These are phyloP conservation scores for Psilocybe azurescens DNA, from an alignment of 768 basidiomycete species.

Conservation along the genomic window DNA sequence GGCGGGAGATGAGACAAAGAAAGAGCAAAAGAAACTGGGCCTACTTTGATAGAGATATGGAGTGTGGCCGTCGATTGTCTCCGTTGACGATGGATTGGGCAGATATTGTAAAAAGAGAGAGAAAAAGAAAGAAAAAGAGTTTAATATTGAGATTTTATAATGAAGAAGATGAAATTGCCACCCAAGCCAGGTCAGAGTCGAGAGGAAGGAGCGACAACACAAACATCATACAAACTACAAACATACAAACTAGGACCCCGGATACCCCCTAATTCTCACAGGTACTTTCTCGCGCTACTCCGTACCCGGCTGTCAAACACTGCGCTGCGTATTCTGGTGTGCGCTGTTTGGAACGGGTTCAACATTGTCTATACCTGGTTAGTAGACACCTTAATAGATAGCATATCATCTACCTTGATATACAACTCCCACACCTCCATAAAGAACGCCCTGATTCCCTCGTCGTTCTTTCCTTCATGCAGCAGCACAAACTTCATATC, in stretches of 20 bases:
- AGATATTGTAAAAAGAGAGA: conserved; percentile 25
- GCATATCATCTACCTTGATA: conserved; percentile 73
- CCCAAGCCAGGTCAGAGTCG: conserved; percentile 40
- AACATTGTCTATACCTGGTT: conserved; percentile 64
- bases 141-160: conserved; percentile 31
- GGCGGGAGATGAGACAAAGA: conserved; percentile 16
- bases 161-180: conserved; percentile 38
- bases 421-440: conserved; percentile 97
- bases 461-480: conserved; percentile 97
- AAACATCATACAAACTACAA: conserved; percentile 25
- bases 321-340: conserved; percentile 77
- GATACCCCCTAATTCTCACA: conserved; percentile 46
- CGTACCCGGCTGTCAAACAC: conserved; percentile 87
- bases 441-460: conserved; percentile 92
- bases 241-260: conserved; percentile 26
- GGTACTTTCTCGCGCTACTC: conserved; percentile 84
- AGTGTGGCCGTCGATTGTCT: conserved; percentile 21
- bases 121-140: conserved; percentile 26
- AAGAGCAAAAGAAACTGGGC: conserved; percentile 22
- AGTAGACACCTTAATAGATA: conserved; percentile 13
- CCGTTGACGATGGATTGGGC: conserved; percentile 26
- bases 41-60: conserved; percentile 19
- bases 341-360: conserved; percentile 97
- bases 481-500: conserved; percentile 95
- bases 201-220: conserved; percentile 33